Evolutionary conservation across 2,329 filamentous ascomycete genomes (phyloP).

Genomic region (Endothia cerciana): DNA sequence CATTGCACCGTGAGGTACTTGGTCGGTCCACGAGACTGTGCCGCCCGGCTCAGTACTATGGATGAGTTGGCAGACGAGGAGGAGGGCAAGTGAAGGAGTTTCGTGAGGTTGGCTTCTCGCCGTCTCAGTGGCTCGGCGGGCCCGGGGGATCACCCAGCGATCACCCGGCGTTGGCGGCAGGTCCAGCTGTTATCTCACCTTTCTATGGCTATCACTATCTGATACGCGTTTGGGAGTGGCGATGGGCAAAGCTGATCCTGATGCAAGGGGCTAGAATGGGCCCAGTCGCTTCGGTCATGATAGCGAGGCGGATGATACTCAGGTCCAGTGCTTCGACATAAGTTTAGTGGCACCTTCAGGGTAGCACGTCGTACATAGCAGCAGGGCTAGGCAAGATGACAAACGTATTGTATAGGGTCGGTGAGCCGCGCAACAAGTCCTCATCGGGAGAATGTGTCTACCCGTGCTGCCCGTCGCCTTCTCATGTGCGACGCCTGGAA

Average conservation of each 20-base stretch:
- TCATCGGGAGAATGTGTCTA: neutral
- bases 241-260: neutral
- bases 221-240: neutral
- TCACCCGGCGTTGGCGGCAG: slow-evolving; percentile 2
- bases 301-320: neutral
- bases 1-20: slow-evolving; percentile 5
- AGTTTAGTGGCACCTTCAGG: neutral
- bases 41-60: neutral
- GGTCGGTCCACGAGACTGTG: neutral
- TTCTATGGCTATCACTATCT: neutral
- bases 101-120: slow-evolving; percentile 8
- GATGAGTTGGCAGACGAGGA: slow-evolving; percentile 19
- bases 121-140: slow-evolving; percentile 21
- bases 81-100: slow-evolving; percentile 9
- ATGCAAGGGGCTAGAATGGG: neutral
- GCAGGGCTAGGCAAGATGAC: neutral
- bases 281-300: neutral
- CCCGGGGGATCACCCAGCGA: slow-evolving; percentile 9
- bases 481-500: neutral
- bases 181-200: neutral
- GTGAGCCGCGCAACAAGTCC: neutral
- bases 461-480: slow-evolving; percentile 4
- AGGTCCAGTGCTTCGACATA: neutral
- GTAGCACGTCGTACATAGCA: neutral
- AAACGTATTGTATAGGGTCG: no score